These are phyloP conservation scores for Aurifilum marmelostoma DNA, from an alignment of 2,329 filamentous ascomycete species.

Conservation along the genomic window DNA sequence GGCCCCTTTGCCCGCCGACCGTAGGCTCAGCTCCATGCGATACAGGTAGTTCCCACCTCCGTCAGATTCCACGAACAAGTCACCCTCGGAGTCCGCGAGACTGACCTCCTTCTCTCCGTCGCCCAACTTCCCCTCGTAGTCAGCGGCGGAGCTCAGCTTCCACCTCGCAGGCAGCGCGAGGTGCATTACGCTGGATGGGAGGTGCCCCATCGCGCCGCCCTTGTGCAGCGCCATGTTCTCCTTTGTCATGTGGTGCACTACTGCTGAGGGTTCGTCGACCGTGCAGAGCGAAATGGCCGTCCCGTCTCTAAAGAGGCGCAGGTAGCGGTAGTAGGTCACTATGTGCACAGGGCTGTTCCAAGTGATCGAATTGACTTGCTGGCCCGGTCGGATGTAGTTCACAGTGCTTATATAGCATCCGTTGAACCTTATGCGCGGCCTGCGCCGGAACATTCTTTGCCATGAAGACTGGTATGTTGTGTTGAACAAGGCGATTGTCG, in stretches of 20 bases:
- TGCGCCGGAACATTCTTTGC: slow-evolving; percentile 74
- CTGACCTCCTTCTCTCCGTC: slow-evolving; percentile 37
- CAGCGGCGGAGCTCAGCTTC: slow-evolving; percentile 47
- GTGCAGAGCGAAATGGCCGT: slow-evolving; percentile 79
- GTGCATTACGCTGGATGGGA: slow-evolving; percentile 64
- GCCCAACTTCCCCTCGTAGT: slow-evolving; percentile 35
- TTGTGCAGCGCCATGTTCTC: slow-evolving; percentile 62
- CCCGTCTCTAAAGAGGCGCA: slow-evolving; percentile 92
- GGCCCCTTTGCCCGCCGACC: slow-evolving; percentile 61
- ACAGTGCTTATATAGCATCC: slow-evolving; percentile 96
- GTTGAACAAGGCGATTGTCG: slow-evolving; percentile 48
- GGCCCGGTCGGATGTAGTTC: slow-evolving; percentile 88
- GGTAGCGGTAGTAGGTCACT: slow-evolving; percentile 96
- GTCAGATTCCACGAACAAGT: slow-evolving; percentile 84
- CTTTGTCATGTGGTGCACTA: slow-evolving; percentile 80
- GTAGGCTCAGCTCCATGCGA: slow-evolving; percentile 76
- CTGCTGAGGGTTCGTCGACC: slow-evolving; percentile 79
- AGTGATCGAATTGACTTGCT: slow-evolving; percentile 69
- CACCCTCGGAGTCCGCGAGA: slow-evolving; percentile 59
- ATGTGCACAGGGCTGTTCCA: slow-evolving; percentile 89
- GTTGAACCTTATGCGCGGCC: slow-evolving; percentile 89
- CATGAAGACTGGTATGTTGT: slow-evolving; percentile 56
- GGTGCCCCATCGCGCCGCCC: slow-evolving; percentile 42
- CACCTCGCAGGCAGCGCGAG: slow-evolving; percentile 64
- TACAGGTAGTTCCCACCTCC: slow-evolving; percentile 82